phyloP scores from a whole-genome alignment of 2,329 filamentous ascomycete genomes.

The Fusarium sp. region DNA sequence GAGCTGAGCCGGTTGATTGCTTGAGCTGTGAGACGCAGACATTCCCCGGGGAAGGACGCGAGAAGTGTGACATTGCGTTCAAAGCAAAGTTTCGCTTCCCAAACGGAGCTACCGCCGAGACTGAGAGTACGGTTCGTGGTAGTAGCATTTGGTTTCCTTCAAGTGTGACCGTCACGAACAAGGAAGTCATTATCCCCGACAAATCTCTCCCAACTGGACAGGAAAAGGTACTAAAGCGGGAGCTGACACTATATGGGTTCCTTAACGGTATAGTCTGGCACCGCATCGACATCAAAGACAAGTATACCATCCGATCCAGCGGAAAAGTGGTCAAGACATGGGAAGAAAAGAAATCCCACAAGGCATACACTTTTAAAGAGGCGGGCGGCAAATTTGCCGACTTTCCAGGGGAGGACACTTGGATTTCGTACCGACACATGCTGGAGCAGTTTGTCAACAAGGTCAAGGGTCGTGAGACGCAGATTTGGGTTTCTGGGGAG shows the following conservation, averaged over 20 bases:
- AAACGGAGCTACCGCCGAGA: not conserved
- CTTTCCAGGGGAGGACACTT: not conserved
- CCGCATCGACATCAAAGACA: not conserved
- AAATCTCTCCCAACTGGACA: not conserved
- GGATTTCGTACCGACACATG: conserved; percentile 3
- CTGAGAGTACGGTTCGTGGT: not conserved
- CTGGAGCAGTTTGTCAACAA: conserved; percentile 8
- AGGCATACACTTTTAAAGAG: conserved; percentile 4
- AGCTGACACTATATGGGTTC: not conserved
- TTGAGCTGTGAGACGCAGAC: not conserved
- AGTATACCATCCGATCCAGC: not conserved
- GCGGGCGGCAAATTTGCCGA: not conserved
- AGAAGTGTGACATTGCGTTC: not conserved
- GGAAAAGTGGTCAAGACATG: not conserved
- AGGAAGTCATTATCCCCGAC: not conserved
- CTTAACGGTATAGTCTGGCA: not conserved
- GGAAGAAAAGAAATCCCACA: not conserved
- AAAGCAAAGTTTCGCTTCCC: conserved; percentile 2
- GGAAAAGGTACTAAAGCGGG: not conserved
- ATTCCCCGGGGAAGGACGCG: not conserved
- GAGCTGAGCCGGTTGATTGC: not conserved
- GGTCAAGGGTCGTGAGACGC: not conserved
- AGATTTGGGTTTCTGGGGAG: not conserved
- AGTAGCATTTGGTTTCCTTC: not conserved
- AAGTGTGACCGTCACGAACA: not conserved